Evolutionary conservation across 2,329 filamentous ascomycete species (phyloP), one percentile per base, ranked within the genome.

Genomic region (Pseudopithomyces chartarum): DNA sequence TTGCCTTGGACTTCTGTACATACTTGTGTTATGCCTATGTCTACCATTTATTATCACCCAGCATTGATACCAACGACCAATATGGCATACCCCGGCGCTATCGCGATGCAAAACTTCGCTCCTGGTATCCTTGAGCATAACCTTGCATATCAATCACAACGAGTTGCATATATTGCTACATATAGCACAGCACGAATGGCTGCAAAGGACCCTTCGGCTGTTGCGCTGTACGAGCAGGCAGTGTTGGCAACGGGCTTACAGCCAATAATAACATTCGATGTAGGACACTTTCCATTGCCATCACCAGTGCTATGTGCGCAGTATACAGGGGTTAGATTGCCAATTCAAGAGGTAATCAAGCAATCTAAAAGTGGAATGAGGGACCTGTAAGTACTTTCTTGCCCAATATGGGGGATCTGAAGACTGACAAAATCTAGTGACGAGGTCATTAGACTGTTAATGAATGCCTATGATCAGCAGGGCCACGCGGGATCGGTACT

Each of bases 381-480:
- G n/a, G 48, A 51, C 33, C 10, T 51, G 48, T 51, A 19, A 33
- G 48, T 51, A 15, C 13, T 39, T 12, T 4, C 12, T 26, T 48
- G 3, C 19, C 13, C 10, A 2, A 32, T 32, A 2, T 15, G 23
- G 23, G 3, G 11, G 13, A 45, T n/a, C 10, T 3, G 26, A 26
- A 33, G 44, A 47, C 17, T 3, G 10, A 20, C n/a, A 19, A 11
- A 23, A 8, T 29, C 4, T 13, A 51, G 48, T n/a, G 48, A 51
- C 17, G 48, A 51, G 6, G 48, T 51, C 4, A 36, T 51, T 5
- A 23, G 48, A 19, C 11, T 51, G 36, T 42, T 39, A 4, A 51
- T 51, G 48, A 22, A 26, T 13, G 48, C 36, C 3, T 51, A 42
- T 42, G 48, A 51, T 43, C 48, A 51, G n/a, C 48, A 51, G 26